Percentiles rank a stretch among this genome's conserved stretches.
These are phyloP conservation scores for Senna tora DNA, from an alignment of 306 rosid species.

Conservation along the genomic window DNA sequence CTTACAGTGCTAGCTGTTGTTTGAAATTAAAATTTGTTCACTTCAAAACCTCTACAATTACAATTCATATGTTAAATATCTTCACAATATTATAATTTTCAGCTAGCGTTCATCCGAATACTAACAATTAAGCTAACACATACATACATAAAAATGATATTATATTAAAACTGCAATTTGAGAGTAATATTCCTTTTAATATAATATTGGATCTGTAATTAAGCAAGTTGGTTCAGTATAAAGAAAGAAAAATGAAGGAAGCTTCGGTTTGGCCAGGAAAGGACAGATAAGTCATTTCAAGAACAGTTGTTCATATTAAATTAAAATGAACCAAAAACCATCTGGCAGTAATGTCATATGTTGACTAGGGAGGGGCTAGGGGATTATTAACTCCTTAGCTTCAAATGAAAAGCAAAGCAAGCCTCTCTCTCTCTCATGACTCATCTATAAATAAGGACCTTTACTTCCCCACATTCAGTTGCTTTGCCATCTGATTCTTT, in stretches of 20 bases:
- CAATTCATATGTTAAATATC: too few relatives aligned
- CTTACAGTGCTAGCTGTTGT: too few relatives aligned
- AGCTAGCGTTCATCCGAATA: background rate
- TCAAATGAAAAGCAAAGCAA: constrained; percentile 41
- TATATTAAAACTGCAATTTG: background rate
- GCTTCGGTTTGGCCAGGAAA: constrained; percentile 28
- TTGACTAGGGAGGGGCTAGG: constrained; percentile 42
- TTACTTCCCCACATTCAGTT: constrained; percentile 38
- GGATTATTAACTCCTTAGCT: constrained; percentile 38
- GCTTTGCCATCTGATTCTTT: constrained; percentile 38
- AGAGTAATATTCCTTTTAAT: too few relatives aligned
- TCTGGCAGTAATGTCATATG: constrained; percentile 62
- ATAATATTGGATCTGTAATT: too few relatives aligned
- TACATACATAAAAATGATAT: background rate
- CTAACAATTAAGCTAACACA: background rate
- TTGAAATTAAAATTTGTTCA: too few relatives aligned
- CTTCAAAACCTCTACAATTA: too few relatives aligned
- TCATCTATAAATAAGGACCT: constrained; percentile 64
- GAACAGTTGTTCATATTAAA: constrained; percentile 13
- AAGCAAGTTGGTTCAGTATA: background rate
- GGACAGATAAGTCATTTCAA: constrained; percentile 40
- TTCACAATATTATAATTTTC: too few relatives aligned
- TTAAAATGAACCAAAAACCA: constrained; percentile 40
- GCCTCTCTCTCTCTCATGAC: too few relatives aligned
- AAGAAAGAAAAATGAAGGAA: constrained; percentile 27